These are phyloP conservation scores for Pseudopediastrum boryanum DNA, from an alignment of 139 green algal genomes.

Conservation along the genomic window DNA sequence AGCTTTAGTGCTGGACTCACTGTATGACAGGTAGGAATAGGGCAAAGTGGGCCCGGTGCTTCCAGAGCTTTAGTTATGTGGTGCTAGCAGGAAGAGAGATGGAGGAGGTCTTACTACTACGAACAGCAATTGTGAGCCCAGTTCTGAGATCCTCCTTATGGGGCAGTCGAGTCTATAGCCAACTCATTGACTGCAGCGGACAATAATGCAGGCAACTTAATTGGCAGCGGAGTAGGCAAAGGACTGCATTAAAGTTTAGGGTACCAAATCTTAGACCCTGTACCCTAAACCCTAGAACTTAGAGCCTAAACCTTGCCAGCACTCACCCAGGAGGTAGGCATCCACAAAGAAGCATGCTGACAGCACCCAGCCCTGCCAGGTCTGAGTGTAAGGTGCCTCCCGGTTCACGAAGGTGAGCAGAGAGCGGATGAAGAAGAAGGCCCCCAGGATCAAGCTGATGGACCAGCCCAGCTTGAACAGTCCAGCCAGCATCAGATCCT, in stretches of 20 bases:
- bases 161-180: background rate
- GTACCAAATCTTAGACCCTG: background rate
- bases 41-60: too few relatives aligned
- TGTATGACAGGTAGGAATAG: background rate
- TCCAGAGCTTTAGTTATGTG: too few relatives aligned
- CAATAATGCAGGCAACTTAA: background rate
- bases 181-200: background rate
- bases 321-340: slow-evolving; percentile 53
- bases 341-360: slow-evolving; percentile 58
- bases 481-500: background rate
- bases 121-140: too few relatives aligned
- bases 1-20: background rate
- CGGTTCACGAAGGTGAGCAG: slow-evolving; percentile 62
- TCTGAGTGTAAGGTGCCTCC: slow-evolving; percentile 11
- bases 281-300: background rate
- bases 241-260: background rate
- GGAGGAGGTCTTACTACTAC: too few relatives aligned
- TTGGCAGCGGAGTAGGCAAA: background rate
- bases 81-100: too few relatives aligned
- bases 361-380: slow-evolving; percentile 58
- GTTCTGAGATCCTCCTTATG: too few relatives aligned
- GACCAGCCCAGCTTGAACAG: background rate
- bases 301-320: background rate
- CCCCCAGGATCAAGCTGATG: slow-evolving; percentile 34
- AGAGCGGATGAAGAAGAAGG: slow-evolving; percentile 64